Evolutionary conservation across 768 basidiomycete species (phyloP).

Genomic region (Suillus placidus): DNA sequence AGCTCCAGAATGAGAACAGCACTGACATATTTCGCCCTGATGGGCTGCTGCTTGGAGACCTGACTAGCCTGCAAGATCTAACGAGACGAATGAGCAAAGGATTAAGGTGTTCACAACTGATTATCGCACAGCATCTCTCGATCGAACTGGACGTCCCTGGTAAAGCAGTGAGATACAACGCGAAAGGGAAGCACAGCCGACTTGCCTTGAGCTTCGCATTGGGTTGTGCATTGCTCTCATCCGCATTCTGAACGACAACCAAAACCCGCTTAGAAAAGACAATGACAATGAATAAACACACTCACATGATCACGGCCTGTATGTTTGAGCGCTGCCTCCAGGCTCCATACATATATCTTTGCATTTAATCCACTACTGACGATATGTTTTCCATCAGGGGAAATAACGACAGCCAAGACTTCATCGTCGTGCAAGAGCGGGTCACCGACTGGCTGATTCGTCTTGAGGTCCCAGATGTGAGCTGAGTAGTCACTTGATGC

Average conservation of each 20-base stretch:
- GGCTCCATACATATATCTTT: slow-evolving; percentile 80
- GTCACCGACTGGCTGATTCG: slow-evolving; percentile 21
- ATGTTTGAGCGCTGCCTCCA: slow-evolving; percentile 34
- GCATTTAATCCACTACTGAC: slow-evolving; percentile 82
- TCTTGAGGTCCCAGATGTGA: neutral
- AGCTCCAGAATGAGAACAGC: neutral
- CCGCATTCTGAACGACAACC: neutral
- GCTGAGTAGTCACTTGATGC: too few relatives aligned
- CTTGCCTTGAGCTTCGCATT: neutral
- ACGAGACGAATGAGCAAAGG: neutral
- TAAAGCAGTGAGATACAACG: neutral
- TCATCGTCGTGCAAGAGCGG: slow-evolving; percentile 78
- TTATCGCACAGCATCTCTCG: neutral
- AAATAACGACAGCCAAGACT: slow-evolving; percentile 74
- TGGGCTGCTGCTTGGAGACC: neutral
- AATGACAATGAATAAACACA: neutral
- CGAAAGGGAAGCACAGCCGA: neutral
- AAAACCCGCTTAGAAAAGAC: neutral
- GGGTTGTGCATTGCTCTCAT: neutral
- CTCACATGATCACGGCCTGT: neutral
- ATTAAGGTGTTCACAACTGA: neutral
- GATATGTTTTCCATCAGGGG: slow-evolving; percentile 76
- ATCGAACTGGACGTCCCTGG: neutral
- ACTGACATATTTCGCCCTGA: neutral
- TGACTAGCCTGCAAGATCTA: neutral